Evolutionary conservation across 2,329 filamentous ascomycete genomes (phyloP).

Genomic region (Tympanopsis confertula): DNA sequence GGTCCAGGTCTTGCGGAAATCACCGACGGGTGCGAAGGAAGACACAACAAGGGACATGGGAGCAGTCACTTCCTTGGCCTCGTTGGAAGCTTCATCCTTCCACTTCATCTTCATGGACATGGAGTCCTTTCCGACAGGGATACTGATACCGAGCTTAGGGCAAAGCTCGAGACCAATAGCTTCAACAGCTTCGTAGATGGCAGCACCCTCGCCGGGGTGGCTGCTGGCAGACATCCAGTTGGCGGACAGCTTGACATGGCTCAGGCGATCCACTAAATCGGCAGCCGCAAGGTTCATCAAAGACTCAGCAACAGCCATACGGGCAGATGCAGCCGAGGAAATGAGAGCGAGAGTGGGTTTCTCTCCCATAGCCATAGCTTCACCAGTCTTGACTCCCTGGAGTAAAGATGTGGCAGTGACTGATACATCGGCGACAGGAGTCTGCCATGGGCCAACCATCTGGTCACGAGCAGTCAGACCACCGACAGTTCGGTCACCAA

Average conservation of each 20-base stretch:
- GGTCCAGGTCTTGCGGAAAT: slow-evolving; percentile 84
- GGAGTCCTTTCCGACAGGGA: slow-evolving; percentile 95
- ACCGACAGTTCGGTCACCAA: slow-evolving; percentile 83
- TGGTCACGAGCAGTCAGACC: slow-evolving; percentile 83
- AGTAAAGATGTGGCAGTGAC: slow-evolving; percentile 78
- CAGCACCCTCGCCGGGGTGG: slow-evolving; percentile 84
- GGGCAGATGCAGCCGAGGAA: slow-evolving; percentile 75
- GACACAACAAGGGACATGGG: slow-evolving; percentile 86
- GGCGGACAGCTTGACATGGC: slow-evolving; percentile 75
- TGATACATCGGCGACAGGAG: slow-evolving; percentile 83
- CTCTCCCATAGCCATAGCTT: slow-evolving; percentile 97
- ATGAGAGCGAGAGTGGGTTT: slow-evolving; percentile 83
- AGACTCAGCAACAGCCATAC: slow-evolving; percentile 92
- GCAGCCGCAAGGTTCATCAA: slow-evolving; percentile 83
- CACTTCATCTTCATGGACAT: slow-evolving; percentile 99
- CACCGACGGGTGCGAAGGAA: slow-evolving; percentile 73
- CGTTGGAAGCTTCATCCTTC: slow-evolving; percentile 57
- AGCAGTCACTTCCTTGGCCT: slow-evolving; percentile 76
- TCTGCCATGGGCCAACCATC: slow-evolving; percentile 94
- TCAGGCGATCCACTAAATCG: slow-evolving; percentile 26
- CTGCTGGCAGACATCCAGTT: slow-evolving; percentile 99
- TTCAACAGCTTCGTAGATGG: slow-evolving; percentile 84
- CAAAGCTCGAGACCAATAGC: slow-evolving; percentile 89
- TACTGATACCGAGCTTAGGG: slow-evolving; percentile 77
- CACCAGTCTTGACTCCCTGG: slow-evolving; percentile 58